A percentile compares a stretch with the other conserved stretches of the same genome.
These are phyloP conservation scores for Boletus pseudo-olivaceus DNA, from an alignment of 768 basidiomycete species.

Conservation along the genomic window DNA sequence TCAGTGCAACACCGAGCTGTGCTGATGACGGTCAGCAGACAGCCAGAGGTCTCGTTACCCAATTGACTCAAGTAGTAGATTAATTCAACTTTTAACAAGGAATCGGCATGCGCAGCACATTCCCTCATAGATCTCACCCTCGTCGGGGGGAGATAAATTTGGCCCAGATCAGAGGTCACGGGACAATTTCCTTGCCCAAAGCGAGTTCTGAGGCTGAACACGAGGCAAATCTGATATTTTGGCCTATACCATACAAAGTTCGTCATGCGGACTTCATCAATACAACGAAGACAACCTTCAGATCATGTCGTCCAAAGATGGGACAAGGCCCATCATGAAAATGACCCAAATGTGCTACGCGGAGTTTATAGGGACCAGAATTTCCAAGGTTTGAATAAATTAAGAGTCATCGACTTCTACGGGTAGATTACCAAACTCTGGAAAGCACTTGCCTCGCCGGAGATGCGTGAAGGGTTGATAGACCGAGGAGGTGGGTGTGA, in stretches of 20 bases:
- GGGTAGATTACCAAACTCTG: conserved; percentile 5
- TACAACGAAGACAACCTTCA: conserved; percentile 9
- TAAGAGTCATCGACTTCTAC: neutral
- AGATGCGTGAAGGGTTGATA: conserved; percentile 7
- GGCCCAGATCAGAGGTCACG: neutral
- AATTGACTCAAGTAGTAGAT: neutral
- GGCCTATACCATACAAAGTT: conserved; percentile 5
- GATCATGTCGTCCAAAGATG: conserved; percentile 10
- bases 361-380: conserved; percentile 19
- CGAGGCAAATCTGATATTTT: conserved; percentile 13
- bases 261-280: conserved; percentile 14
- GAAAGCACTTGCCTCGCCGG: conserved; percentile 14
- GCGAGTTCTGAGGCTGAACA: conserved; percentile 8
- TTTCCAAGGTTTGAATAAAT: conserved; percentile 9
- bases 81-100: neutral
- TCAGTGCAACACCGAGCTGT: conserved; percentile 5
- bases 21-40: conserved; percentile 6
- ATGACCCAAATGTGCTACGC: conserved; percentile 9
- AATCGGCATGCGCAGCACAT: neutral
- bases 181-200: conserved; percentile 4
- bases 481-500: conserved; percentile 26
- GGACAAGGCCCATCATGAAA: conserved; percentile 1
- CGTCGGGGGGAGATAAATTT: conserved; percentile 5
- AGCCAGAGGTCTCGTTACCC: neutral
- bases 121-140: conserved; percentile 2